A percentile compares a stretch with the other conserved stretches of the same genome.
These are phyloP conservation scores for Trichosporon ovoides DNA, from an alignment of 1,284 basidiomycete species.

Conservation along the genomic window DNA sequence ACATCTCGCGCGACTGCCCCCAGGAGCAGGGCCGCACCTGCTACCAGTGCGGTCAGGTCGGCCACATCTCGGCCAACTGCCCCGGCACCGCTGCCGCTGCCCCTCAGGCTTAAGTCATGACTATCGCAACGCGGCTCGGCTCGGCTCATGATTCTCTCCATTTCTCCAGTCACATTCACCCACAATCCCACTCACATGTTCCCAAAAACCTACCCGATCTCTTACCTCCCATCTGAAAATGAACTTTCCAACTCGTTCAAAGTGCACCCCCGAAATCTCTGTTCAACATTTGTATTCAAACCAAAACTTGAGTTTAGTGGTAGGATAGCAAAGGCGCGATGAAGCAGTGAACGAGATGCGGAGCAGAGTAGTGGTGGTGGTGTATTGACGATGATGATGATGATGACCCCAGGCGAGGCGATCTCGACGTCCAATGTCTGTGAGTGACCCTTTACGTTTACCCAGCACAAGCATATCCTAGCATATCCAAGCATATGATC, in stretches of 20 bases:
- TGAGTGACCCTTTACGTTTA: neutral
- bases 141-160: too few species aligned
- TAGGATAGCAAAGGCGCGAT: slow-evolving; percentile 6
- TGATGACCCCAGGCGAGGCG: neutral
- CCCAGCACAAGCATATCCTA: too few species aligned
- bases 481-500: too few species aligned
- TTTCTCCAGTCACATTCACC: too few species aligned
- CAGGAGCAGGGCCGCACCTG: slow-evolving; percentile 72
- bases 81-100: slow-evolving; percentile 50
- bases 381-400: slow-evolving; percentile 3
- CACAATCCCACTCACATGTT: too few species aligned
- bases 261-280: neutral
- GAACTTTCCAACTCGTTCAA: neutral
- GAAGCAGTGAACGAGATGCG: slow-evolving; percentile 6
- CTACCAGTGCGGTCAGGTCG: slow-evolving; percentile 69
- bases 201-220: neutral
- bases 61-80: slow-evolving; percentile 81
- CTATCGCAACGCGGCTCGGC: slow-evolving; percentile 24
- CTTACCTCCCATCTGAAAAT: neutral
- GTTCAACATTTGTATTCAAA: slow-evolving; percentile 7
- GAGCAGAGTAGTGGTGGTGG: neutral
- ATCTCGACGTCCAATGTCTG: neutral
- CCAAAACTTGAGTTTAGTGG: slow-evolving; percentile 2
- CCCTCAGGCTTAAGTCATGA: too few species aligned
- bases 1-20: slow-evolving; percentile 69